A percentile compares a stretch with the other conserved stretches of the same genome.
phyloP scores from a whole-genome alignment of 768 basidiomycete genomes.

The Cystobasidium ongulense region DNA sequence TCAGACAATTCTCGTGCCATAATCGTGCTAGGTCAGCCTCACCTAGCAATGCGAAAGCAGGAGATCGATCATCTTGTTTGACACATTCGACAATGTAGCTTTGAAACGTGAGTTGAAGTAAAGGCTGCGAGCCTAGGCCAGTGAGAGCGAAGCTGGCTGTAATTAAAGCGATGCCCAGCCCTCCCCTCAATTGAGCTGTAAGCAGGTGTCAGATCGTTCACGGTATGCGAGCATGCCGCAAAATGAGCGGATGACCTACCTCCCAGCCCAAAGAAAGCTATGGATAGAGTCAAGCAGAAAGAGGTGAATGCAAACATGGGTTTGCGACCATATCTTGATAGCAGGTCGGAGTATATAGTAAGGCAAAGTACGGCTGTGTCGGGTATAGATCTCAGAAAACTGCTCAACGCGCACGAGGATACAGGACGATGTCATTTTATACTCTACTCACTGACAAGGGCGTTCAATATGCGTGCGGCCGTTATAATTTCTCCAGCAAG shows the following conservation, averaged over 20 bases:
- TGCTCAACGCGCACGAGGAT: not conserved
- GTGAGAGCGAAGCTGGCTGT: slow-evolving; percentile 4
- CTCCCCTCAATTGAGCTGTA: not conserved
- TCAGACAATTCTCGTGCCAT: not conserved
- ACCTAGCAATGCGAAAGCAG: slow-evolving; percentile 21
- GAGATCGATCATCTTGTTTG: slow-evolving; percentile 5
- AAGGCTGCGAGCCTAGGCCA: slow-evolving; percentile 19
- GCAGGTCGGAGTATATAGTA: slow-evolving; percentile 26
- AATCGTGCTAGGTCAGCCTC: not conserved
- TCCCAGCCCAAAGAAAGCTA: slow-evolving; percentile 17
- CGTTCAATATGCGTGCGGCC: slow-evolving; percentile 10
- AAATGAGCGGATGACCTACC: not conserved
- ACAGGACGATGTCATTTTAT: not conserved
- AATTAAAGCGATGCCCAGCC: slow-evolving; percentile 9
- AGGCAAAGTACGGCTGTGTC: slow-evolving; percentile 20
- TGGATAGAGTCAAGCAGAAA: slow-evolving; percentile 17
- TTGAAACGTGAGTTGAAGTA: slow-evolving; percentile 26
- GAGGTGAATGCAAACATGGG: slow-evolving; percentile 28
- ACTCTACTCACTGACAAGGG: slow-evolving; percentile 18
- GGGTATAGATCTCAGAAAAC: not conserved
- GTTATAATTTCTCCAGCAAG: slow-evolving; percentile 28
- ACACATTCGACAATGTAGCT: slow-evolving; percentile 29
- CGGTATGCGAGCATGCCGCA: not conserved
- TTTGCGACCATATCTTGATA: slow-evolving; percentile 16
- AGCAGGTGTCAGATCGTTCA: not conserved